A percentile compares a stretch with the other conserved stretches of the same genome.
Evolutionary conservation across 106 monocot species (phyloP).

Genomic region (Gastrodia elata): DNA sequence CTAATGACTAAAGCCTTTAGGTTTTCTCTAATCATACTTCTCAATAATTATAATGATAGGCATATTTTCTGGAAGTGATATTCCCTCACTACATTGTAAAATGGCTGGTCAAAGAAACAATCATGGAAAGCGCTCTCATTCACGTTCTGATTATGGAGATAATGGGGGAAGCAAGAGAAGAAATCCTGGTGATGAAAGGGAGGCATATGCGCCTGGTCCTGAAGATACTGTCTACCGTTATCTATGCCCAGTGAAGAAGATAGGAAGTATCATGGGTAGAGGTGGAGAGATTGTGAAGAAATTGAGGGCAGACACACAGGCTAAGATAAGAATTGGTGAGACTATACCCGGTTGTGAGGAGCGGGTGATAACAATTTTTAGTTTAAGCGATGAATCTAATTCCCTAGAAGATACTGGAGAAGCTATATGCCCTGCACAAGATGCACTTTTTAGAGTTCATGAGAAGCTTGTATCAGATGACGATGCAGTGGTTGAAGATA

Average conservation of each 20-base stretch:
- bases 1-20: neutral
- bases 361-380: slow-evolving; percentile 77
- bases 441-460: slow-evolving; percentile 80
- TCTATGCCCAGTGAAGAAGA: slow-evolving; percentile 65
- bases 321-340: slow-evolving; percentile 89
- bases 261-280: slow-evolving; percentile 89
- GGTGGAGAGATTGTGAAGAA: slow-evolving; percentile 98
- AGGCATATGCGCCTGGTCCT: slow-evolving; percentile 54
- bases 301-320: slow-evolving; percentile 70
- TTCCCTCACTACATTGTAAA: neutral
- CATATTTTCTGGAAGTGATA: neutral
- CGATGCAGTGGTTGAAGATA: slow-evolving; percentile 37
- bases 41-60: neutral
- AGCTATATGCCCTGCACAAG: slow-evolving; percentile 77
- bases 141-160: slow-evolving; percentile 55
- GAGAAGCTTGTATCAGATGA: slow-evolving; percentile 69
- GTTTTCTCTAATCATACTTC: neutral
- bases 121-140: slow-evolving; percentile 65
- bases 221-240: slow-evolving; percentile 92
- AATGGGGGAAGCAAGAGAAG: slow-evolving; percentile 82
- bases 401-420: slow-evolving; percentile 47
- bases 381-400: slow-evolving; percentile 60
- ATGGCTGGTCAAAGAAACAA: slow-evolving; percentile 87
- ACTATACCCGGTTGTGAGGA: slow-evolving; percentile 73
- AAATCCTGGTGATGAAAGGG: slow-evolving; percentile 74